Evolutionary conservation across 345 rosid species (phyloP).

Genomic region (Anastatica hierochuntica): DNA sequence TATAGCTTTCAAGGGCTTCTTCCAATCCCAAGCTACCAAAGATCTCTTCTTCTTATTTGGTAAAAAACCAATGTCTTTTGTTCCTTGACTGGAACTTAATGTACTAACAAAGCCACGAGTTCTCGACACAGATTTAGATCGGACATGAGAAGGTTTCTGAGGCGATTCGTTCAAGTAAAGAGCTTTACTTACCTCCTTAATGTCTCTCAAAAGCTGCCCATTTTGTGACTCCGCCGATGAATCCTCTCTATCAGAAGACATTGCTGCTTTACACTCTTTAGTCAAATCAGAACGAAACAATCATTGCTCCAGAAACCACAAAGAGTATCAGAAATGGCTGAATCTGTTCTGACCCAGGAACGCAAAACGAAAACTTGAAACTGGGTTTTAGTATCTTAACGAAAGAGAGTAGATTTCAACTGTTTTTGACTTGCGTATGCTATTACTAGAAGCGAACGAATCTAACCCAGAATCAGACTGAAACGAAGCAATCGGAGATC

Average conservation of each 20-base stretch:
- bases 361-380: conserved; percentile 1
- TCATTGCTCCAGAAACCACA: not conserved
- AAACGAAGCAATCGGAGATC: conserved; percentile 5
- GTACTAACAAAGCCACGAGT: conserved; percentile 19
- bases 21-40: conserved; percentile 55
- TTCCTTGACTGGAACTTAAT: conserved; percentile 16
- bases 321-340: not conserved
- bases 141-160: conserved; percentile 28
- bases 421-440: not conserved
- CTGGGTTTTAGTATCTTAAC: not conserved
- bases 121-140: conserved; percentile 41
- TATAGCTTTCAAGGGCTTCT: conserved; percentile 73
- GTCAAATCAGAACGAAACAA: conserved; percentile 4
- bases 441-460: conserved; percentile 2
- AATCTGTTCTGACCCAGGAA: not conserved
- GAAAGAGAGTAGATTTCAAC: not conserved
- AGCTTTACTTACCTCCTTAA: conserved; percentile 69
- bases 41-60: conserved; percentile 39
- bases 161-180: conserved; percentile 42
- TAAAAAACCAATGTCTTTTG: conserved; percentile 6
- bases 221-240: conserved; percentile 26
- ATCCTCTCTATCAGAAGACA: conserved; percentile 15
- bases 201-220: conserved; percentile 56
- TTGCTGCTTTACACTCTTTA: conserved; percentile 23
- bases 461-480: not conserved